Evolutionary conservation across 768 basidiomycete species (phyloP), one percentile per base, ranked within the genome.

Genomic region (Hygrocybe punicea): DNA sequence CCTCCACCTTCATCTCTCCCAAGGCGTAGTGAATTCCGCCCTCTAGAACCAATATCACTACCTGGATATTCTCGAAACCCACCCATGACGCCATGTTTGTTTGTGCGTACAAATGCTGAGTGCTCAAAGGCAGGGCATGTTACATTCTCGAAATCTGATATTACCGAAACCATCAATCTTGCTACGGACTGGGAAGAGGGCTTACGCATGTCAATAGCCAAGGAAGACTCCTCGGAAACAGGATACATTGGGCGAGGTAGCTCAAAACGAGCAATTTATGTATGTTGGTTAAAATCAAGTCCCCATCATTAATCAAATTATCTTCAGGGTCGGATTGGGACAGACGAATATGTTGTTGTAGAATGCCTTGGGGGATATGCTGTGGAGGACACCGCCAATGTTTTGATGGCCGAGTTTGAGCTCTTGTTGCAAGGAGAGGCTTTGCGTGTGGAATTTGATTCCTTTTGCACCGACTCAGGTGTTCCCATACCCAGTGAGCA

Each of bases 321-420:
- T 42, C 23, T 37, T 13, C 35, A 62, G 58, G 61, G 58, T 1
- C 55, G 45, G 3, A 33, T 60, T 37, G 53, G 51, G 10, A 29
- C 45, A 42, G 21, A 17, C 8, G 63, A 66, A 24, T 63, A 66
- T 52, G 63, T 58, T 23, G 24, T 66, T 4, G 59, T 37, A 29
- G 29, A 29, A 29, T 29, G 29, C 29, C 29, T 29, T 29, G 29
- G 29, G 29, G 29, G 29, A 4, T 29, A 29, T 8, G 29, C 29
- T 29, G 29, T 29, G 29, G 29, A 29, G 29, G 29, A 29, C 29
- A 29, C 29, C 29, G 29, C 29, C 29, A 29, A 29, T 29, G 29
- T 29, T 29, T 8, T 29, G 29, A 29, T 29, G 29, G 29, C 29
- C 8, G 29, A 29, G 29, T 29, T 29, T 29, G 29, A 29, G 29